Conservation (phyloP, 768 basidiomycete genomes). For the Russula olivacea region DNA sequence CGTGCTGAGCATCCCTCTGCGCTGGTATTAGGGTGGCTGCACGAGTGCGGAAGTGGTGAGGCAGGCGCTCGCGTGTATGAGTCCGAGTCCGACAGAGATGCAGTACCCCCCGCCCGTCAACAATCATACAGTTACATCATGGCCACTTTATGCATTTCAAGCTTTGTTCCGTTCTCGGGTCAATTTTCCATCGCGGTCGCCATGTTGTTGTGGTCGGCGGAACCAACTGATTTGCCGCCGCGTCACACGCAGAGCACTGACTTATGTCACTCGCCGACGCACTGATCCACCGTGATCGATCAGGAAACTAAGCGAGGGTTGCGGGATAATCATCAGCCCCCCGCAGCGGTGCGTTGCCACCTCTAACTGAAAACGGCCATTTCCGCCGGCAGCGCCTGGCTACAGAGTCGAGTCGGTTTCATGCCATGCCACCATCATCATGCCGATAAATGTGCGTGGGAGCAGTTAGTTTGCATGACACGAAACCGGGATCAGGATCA, state of each 20-base stretch:
- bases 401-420: background rate
- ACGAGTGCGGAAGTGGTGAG: conserved; percentile 14
- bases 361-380: background rate
- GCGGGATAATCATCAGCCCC: background rate
- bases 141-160: background rate
- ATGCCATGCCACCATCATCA: background rate
- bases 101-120: conserved; percentile 1
- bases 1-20: background rate
- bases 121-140: conserved; percentile 1
- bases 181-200: background rate
- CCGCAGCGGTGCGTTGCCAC: conserved; percentile 1
- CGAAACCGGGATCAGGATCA: background rate
- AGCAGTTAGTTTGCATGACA: background rate
- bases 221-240: background rate
- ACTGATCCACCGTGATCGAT: conserved; percentile 8
- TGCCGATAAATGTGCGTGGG: background rate
- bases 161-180: background rate
- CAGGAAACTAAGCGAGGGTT: conserved; percentile 17
- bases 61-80: background rate
- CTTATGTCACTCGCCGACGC: conserved; percentile 9
- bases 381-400: background rate
- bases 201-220: background rate
- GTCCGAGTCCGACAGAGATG: background rate
- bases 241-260: background rate
- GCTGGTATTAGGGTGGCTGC: background rate